Conservation (phyloP, 257 asterid genomes). For the Solanum ossicruentum region DNA sequence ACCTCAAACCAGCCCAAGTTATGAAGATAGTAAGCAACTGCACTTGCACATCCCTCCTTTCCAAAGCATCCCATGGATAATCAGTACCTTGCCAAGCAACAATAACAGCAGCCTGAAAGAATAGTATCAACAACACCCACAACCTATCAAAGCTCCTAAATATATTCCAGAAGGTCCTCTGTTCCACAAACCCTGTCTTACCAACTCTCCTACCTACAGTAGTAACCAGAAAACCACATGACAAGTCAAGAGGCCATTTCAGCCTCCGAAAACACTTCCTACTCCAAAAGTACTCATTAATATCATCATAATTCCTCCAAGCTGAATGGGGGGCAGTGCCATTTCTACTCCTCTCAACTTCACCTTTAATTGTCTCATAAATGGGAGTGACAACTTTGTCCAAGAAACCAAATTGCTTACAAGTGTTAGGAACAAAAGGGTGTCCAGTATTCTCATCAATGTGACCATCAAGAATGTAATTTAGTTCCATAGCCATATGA, state of each 20-base stretch:
- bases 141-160: constrained; percentile 86
- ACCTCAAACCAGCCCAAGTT: constrained; percentile 90
- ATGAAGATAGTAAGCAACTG: constrained; percentile 71
- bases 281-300: constrained; percentile 93
- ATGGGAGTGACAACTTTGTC: constrained; percentile 52
- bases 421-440: constrained; percentile 54
- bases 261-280: constrained; percentile 65
- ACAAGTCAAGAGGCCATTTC: constrained; percentile 74
- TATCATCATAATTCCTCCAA: constrained; percentile 95
- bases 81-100: constrained; percentile 72
- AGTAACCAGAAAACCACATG: constrained; percentile 36
- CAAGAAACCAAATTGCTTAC: constrained; percentile 55
- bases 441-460: constrained; percentile 62
- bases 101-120: constrained; percentile 78
- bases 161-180: constrained; percentile 86
- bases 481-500: constrained; percentile 80
- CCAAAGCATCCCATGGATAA: constrained; percentile 76
- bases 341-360: constrained; percentile 75
- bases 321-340: constrained; percentile 98
- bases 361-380: constrained; percentile 47
- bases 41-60: constrained; percentile 57
- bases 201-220: constrained; percentile 54
- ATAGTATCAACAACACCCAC: constrained; percentile 81
- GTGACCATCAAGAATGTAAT: constrained; percentile 64
- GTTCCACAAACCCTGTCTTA: constrained; percentile 95